Conservation (phyloP, 345 rosid genomes). For the Salix suchowensis region DNA sequence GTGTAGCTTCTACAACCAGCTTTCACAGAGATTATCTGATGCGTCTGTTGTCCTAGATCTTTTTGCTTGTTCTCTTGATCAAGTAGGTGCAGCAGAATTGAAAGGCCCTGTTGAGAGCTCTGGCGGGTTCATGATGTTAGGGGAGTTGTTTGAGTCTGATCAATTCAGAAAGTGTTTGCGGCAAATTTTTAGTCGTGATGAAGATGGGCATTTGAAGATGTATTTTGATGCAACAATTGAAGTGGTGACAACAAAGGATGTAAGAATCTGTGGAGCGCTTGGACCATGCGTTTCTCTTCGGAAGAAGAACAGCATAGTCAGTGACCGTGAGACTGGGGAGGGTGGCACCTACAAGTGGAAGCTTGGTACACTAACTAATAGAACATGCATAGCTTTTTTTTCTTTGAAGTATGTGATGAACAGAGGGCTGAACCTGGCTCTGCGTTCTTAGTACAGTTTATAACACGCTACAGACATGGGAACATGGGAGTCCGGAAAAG, state of each 20-base stretch:
- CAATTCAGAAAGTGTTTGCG: constrained; percentile 76
- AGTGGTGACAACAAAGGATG: constrained; percentile 75
- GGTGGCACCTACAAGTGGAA: constrained; percentile 85
- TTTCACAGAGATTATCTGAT: constrained; percentile 61
- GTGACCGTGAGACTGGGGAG: constrained; percentile 66
- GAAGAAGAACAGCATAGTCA: constrained; percentile 60
- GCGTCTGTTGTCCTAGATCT: constrained; percentile 69
- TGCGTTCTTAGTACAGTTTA: constrained; percentile 83
- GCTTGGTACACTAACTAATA: constrained; percentile 60
- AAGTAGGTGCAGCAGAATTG: constrained; percentile 87
- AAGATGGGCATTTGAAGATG: constrained; percentile 69
- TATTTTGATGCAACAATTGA: constrained; percentile 83
- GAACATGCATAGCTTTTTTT: constrained; percentile 86
- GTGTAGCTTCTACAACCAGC: constrained; percentile 50
- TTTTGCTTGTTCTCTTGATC: constrained; percentile 94
- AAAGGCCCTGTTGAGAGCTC: constrained; percentile 71
- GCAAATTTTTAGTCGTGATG: constrained; percentile 62
- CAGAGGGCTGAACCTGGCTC: constrained; percentile 73
- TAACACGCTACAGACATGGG: constrained; percentile 69
- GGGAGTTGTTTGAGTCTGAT: constrained; percentile 75
- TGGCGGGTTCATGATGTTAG: constrained; percentile 84
- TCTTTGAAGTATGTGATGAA: constrained; percentile 63
- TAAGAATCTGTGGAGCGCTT: constrained; percentile 77
- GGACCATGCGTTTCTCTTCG: constrained; percentile 86
- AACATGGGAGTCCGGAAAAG: constrained; percentile 63